These are phyloP conservation scores for Rhodosporidiobolus sp. DNA, from an alignment of 768 basidiomycete species.

Conservation along the genomic window DNA sequence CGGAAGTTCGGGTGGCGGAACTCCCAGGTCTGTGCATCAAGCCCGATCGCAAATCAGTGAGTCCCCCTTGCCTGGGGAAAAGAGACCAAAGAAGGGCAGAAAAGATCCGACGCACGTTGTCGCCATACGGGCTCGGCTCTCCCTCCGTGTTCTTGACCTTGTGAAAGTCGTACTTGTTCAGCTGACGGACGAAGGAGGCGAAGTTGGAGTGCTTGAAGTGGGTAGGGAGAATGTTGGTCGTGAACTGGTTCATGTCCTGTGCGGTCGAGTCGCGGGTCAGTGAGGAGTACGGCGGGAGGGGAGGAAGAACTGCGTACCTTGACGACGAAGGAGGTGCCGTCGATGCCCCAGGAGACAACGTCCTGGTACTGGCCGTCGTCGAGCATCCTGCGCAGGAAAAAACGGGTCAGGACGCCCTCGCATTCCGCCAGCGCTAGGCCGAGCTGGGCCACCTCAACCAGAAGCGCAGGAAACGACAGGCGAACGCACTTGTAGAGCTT, in stretches of 20 bases:
- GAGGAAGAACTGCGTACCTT: constrained; percentile 57
- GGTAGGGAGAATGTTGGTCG: constrained; percentile 77
- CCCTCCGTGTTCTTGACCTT: constrained; percentile 86
- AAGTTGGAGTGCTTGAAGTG: constrained; percentile 97
- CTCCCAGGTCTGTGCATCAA: constrained; percentile 49
- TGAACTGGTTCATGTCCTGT: constrained; percentile 92
- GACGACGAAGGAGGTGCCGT: constrained; percentile 85
- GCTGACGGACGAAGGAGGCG: constrained; percentile 82
- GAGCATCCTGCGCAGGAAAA: constrained; percentile 65
- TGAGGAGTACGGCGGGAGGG: background rate
- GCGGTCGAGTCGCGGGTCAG: background rate
- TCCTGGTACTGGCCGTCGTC: constrained; percentile 69
- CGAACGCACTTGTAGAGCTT: constrained; percentile 77
- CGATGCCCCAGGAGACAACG: constrained; percentile 77
- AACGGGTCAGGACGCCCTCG: background rate
- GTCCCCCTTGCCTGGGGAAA: background rate
- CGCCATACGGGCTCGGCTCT: constrained; percentile 56
- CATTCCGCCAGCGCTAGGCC: no score
- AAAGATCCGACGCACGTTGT: constrained; percentile 52
- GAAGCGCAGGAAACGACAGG: constrained; percentile 12
- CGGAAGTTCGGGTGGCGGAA: constrained; percentile 57
- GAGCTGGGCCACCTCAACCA: no score
- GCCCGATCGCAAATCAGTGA: background rate
- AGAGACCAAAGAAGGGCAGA: background rate
- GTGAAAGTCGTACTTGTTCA: constrained; percentile 97